Evolutionary conservation across 306 rosid genomes (phyloP).

Genomic region (Cucurbita argyrosperma): DNA sequence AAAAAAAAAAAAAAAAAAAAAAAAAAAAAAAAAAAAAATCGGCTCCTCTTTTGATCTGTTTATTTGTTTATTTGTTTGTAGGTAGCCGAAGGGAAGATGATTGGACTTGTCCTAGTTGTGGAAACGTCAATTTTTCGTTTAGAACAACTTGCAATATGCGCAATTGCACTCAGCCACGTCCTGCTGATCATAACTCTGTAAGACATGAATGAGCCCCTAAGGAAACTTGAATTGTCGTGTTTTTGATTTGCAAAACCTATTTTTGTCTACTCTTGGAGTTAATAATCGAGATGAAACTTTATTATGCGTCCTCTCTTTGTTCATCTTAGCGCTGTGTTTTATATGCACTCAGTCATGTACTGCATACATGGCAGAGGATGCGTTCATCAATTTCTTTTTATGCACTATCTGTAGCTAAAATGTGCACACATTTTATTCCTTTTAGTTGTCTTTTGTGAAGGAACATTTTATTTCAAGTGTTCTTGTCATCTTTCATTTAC

Average conservation of each 20-base stretch:
- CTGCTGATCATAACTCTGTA: slow-evolving; percentile 86
- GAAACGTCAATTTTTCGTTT: slow-evolving; percentile 93
- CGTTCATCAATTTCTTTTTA: too few relatives aligned
- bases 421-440: background rate
- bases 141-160: slow-evolving; percentile 99
- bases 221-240: background rate
- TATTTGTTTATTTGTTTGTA: slow-evolving; percentile 17
- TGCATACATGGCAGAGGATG: background rate
- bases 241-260: background rate
- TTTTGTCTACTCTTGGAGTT: background rate
- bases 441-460: background rate
- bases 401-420: background rate
- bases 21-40: too few relatives aligned
- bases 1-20: too few relatives aligned
- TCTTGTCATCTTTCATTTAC: background rate
- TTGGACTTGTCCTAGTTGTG: slow-evolving; percentile 98
- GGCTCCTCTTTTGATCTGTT: background rate
- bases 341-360: too few relatives aligned
- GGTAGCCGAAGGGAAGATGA: slow-evolving; percentile 99
- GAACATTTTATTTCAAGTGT: background rate
- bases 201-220: slow-evolving; percentile 3
- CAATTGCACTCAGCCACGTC: slow-evolving; percentile 97
- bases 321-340: background rate
- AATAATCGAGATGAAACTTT: background rate
- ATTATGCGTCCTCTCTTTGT: background rate